Conservation (phyloP, 306 rosid genomes). For the Corylus heterophylla region DNA sequence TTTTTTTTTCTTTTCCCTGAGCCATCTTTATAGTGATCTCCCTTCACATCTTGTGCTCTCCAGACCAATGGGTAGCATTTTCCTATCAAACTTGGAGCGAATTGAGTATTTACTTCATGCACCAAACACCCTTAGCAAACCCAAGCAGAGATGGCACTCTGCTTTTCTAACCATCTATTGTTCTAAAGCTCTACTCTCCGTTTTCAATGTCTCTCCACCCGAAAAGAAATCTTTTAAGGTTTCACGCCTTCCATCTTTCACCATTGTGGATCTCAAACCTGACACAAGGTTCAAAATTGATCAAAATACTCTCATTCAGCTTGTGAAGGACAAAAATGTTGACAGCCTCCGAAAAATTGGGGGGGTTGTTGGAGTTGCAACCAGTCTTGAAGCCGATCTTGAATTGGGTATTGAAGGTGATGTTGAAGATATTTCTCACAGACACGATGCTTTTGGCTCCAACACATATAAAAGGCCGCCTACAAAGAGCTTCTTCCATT, state of each 20-base stretch:
- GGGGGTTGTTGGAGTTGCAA: slow-evolving; percentile 19
- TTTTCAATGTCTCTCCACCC: background rate
- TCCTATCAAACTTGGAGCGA: too few relatives aligned
- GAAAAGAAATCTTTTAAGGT: background rate
- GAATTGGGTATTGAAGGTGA: slow-evolving; percentile 19
- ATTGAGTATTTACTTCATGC: background rate
- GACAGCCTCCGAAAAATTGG: slow-evolving; percentile 12
- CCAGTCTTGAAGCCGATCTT: slow-evolving; percentile 26
- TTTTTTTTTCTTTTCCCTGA: too few relatives aligned
- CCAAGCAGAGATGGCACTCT: slow-evolving; percentile 38
- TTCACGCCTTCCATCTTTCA: slow-evolving; percentile 11
- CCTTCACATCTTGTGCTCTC: background rate
- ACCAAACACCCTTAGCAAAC: background rate
- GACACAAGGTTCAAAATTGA: background rate
- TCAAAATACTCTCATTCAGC: slow-evolving; percentile 14
- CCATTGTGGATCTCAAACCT: background rate
- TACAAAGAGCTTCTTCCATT: slow-evolving; percentile 26
- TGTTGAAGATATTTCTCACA: slow-evolving; percentile 5
- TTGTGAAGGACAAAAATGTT: slow-evolving; percentile 32
- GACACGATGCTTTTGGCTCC: slow-evolving; percentile 13
- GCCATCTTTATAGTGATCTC: too few relatives aligned
- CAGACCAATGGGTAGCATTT: background rate
- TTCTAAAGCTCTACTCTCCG: slow-evolving; percentile 31
- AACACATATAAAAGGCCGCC: slow-evolving; percentile 28
- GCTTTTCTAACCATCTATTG: slow-evolving; percentile 42